Evolutionary conservation across 176 grass and related monocot species (phyloP), one percentile per base, ranked within the genome.

Genomic region (Avena sativa): DNA sequence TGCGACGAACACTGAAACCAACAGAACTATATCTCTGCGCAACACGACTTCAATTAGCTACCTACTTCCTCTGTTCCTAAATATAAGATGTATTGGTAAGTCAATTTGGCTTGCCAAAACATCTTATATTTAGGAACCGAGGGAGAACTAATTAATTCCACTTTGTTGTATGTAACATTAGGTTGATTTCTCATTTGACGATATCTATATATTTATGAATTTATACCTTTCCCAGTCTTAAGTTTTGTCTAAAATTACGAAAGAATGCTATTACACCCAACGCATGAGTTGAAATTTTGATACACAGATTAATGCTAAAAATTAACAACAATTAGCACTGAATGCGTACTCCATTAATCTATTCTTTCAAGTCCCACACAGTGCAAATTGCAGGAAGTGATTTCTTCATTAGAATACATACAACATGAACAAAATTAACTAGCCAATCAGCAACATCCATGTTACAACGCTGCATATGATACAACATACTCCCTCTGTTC

Each of bases 21-120:
- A 87, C 89, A 84, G 75, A 91, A 80, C 85, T 64, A 10, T 34
- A 2, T 44, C 7, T 13, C 44, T 73, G 56, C 64, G 57, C 47
- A 23, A 46, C 10, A 30, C 63, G 63, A 43, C 6, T 8, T 43
- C 40, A 43, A 43, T 43, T 43, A 43, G 40, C 40, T 43, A 0
- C 40, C 40, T 7, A 43, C 28, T 28, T 28, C 2, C 28, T 28
- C 28, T 28, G 2, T 2, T 28, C 28, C 28, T 2, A 23, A 28
- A 2, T 28, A 28, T 28, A 28, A 28, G 28, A 28, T 28, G 28
- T 28, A 28, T 28, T 28, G 28, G 28, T 28, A 28, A 28, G 28
- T 28, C 28, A 28, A 28, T 28, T 28, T 28, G 34, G 3, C 38
- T 43, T 43, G 38, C 38, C 5, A 43, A 43, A 38, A 38, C 36